Evolutionary conservation across 73 alveolate genomes (phyloP), one percentile per base, ranked within the genome.

Genomic region (Paramecium octaurelia): DNA sequence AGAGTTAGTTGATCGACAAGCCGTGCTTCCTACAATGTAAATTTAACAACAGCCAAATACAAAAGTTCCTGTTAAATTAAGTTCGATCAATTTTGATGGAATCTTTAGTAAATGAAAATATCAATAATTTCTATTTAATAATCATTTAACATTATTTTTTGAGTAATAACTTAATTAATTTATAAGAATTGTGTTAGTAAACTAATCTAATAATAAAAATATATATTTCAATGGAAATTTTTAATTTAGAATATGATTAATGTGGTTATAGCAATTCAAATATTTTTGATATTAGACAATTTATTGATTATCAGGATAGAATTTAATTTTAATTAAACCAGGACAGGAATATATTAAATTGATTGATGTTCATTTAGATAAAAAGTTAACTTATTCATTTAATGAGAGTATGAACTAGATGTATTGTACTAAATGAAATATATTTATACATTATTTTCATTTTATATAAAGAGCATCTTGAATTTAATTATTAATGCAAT

Each of bases 61-160:
- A 64, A 85, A 92, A 86, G 88, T 83, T 11, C 86, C 85, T 27
- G 95, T 85, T 23, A 92, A 92, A 83, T 83, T 92, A 58, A 83
- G 86, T 54, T 57, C 95, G 36, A 83, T 92, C 16, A 92, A 83
- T 83, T 83, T 89, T 44, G 94, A 89, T 70, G 94, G 94, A 40
- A 77, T 89, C 20, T 89, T 89, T 73, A 54, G 94, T 31, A 89
- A 89, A 64, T 64, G 84, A 64, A 31, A 64, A 54, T 54, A 54
- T 64, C 27, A 54, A 54, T 54, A n/a, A 54, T 54, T 54, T 54
- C 69, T 54, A 54, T 54, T 54, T 50, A 16, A 54, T 3, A 54
- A n/a, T 54, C 34, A 54, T 18, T 5, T 3, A 14, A 48, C 6
- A 48, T 40, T 40, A 40, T n/a, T n/a, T n/a, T n/a, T n/a, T n/a